These are phyloP conservation scores for Setaria viridis DNA, from an alignment of 202 grass and related monocot genomes.

Conservation along the genomic window DNA sequence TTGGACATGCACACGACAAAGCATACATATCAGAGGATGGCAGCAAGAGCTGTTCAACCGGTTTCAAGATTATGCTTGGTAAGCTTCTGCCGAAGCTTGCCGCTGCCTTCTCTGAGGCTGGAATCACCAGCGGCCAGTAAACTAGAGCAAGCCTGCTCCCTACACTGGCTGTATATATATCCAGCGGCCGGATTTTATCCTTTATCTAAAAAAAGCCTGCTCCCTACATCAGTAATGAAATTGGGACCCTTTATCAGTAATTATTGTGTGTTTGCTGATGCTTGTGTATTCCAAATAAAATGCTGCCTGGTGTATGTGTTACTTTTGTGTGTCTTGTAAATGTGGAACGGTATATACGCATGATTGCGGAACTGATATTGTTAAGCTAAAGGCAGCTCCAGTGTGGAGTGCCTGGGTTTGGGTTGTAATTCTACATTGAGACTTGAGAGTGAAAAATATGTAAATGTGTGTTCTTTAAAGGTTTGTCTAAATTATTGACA, in stretches of 20 bases:
- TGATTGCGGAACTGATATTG: constrained; percentile 28
- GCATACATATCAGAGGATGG: constrained; percentile 50
- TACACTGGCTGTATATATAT: too few relatives aligned
- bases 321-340: constrained; percentile 15
- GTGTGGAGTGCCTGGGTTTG: constrained; percentile 13
- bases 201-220: too few relatives aligned
- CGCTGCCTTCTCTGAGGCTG: constrained; percentile 59
- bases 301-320: constrained; percentile 28
- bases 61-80: constrained; percentile 87
- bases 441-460: neutral
- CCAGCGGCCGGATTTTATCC: too few relatives aligned
- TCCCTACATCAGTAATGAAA: neutral
- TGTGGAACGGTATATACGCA: neutral
- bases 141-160: neutral
- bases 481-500: constrained; percentile 15
- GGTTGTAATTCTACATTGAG: neutral
- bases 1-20: constrained; percentile 49
- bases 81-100: constrained; percentile 84
- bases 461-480: neutral
- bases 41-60: constrained; percentile 70
- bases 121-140: constrained; percentile 52
- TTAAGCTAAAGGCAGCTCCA: constrained; percentile 32
- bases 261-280: neutral
- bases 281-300: constrained; percentile 43
- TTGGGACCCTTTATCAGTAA: neutral